A percentile compares a stretch with the other conserved stretches of the same genome.
phyloP scores from a whole-genome alignment of 352 stramenopile species.

The Pythium myriotylum region DNA sequence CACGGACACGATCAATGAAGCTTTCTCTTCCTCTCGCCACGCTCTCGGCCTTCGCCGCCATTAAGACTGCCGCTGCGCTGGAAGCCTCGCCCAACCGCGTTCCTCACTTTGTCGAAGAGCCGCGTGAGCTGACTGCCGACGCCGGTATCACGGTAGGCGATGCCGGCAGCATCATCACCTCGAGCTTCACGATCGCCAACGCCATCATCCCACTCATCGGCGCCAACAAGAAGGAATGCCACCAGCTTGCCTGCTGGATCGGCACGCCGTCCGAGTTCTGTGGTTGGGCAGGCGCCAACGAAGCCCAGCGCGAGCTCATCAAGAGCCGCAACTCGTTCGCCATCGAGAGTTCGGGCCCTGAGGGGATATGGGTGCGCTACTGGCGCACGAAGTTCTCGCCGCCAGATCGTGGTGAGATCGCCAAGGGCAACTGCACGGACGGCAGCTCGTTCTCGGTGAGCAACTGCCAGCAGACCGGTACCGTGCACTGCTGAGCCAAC shows the following conservation, averaged over 20 bases:
- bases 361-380: constrained; percentile 17
- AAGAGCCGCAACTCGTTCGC: constrained; percentile 8
- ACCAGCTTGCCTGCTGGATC: constrained; percentile 12
- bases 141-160: too few relatives aligned
- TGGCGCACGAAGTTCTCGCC: constrained; percentile 17
- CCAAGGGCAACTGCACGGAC: constrained; percentile 2
- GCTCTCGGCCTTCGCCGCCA: too few relatives aligned
- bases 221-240: constrained; percentile 11
- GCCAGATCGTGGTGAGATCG: constrained; percentile 9
- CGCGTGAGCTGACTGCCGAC: too few relatives aligned
- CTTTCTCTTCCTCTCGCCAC: too few relatives aligned
- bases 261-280: constrained; percentile 1
- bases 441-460: constrained; percentile 10
- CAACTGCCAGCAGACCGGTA: constrained; percentile 12
- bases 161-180: too few relatives aligned
- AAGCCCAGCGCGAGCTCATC: constrained; percentile 12
- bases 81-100: too few relatives aligned
- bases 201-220: neutral
- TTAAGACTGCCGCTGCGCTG: too few relatives aligned
- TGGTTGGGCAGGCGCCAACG: constrained; percentile 4
- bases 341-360: neutral
- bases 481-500: constrained; percentile 12
- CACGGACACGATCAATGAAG: too few relatives aligned
- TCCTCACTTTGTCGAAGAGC: too few relatives aligned
- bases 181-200: constrained; percentile 2